A percentile compares a stretch with the other conserved stretches of the same genome.
Conservation (phyloP, 345 rosid genomes). For the Citrus cavaleriei region DNA sequence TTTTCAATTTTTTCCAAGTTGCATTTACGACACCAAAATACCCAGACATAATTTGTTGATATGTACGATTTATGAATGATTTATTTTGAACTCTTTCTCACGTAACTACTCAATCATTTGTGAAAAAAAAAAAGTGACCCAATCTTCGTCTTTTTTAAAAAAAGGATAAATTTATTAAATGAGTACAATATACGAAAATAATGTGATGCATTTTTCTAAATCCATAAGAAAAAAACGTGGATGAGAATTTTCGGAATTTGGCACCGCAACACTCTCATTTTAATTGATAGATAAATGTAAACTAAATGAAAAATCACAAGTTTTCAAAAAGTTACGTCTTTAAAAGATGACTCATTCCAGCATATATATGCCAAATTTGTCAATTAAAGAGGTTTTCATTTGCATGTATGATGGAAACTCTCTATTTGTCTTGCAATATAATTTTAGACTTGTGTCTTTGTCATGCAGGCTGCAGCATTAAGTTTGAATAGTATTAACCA, state of each 20-base stretch:
- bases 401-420: conserved; percentile 4
- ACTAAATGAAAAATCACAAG: conserved; percentile 11
- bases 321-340: background rate
- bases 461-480: background rate
- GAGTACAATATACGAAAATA: too few species aligned
- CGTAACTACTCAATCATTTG: too few species aligned
- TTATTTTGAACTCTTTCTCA: too few species aligned
- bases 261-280: background rate
- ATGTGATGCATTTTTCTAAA: background rate
- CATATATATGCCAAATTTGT: conserved; percentile 1
- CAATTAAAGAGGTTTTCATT: background rate
- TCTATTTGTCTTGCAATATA: background rate
- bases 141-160: too few species aligned
- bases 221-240: background rate
- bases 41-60: too few species aligned
- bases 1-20: too few species aligned
- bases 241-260: background rate
- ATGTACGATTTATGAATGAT: too few species aligned
- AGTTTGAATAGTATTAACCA: background rate
- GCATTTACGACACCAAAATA: too few species aligned
- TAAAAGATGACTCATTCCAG: background rate
- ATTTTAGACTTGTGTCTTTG: background rate
- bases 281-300: background rate
- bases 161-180: too few species aligned
- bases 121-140: too few species aligned